Percentiles rank a stretch among this genome's conserved stretches.
Conservation (phyloP, 768 basidiomycete species). For the Termitomyces titanicus region DNA sequence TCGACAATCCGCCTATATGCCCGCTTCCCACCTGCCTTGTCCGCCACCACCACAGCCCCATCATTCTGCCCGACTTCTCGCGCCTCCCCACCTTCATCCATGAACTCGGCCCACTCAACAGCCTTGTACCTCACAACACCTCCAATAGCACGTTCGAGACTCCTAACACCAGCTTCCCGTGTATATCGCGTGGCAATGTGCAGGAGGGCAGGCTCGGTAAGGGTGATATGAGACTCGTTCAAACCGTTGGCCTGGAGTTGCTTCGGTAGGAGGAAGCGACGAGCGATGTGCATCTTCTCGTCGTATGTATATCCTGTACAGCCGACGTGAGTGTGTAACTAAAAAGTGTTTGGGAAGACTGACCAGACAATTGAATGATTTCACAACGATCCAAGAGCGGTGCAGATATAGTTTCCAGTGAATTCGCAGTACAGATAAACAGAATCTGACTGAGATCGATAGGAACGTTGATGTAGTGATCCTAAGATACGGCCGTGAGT, state of each 20-base stretch:
- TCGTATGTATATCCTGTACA: conserved; percentile 73
- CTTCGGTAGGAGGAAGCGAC: conserved; percentile 85
- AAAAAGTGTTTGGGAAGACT: conserved; percentile 10
- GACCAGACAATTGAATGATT: conserved; percentile 74
- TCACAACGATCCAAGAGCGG: conserved; percentile 91
- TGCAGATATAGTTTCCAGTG: conserved; percentile 83
- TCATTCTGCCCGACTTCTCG: conserved; percentile 16
- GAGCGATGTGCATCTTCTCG: conserved; percentile 89
- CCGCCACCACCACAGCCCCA: conserved; percentile 15
- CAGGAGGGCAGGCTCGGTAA: conserved; percentile 69
- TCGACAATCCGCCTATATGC: conserved; percentile 61
- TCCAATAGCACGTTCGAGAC: conserved; percentile 82
- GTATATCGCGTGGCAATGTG: conserved; percentile 80
- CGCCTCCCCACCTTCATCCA: conserved; percentile 36
- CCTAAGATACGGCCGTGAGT: conserved; percentile 44
- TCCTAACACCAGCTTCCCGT: conserved; percentile 90
- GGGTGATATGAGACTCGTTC: conserved; percentile 49
- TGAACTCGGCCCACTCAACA: conserved; percentile 80
- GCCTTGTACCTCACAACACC: conserved; percentile 89
- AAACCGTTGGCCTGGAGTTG: conserved; percentile 81
- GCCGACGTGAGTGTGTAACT: not conserved
- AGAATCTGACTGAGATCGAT: conserved; percentile 85
- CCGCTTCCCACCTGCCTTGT: conserved; percentile 18
- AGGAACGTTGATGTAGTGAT: conserved; percentile 90
- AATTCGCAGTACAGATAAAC: conserved; percentile 92